phyloP scores from a whole-genome alignment of 495 filamentous ascomycete genomes.

The Cercophora scortea region DNA sequence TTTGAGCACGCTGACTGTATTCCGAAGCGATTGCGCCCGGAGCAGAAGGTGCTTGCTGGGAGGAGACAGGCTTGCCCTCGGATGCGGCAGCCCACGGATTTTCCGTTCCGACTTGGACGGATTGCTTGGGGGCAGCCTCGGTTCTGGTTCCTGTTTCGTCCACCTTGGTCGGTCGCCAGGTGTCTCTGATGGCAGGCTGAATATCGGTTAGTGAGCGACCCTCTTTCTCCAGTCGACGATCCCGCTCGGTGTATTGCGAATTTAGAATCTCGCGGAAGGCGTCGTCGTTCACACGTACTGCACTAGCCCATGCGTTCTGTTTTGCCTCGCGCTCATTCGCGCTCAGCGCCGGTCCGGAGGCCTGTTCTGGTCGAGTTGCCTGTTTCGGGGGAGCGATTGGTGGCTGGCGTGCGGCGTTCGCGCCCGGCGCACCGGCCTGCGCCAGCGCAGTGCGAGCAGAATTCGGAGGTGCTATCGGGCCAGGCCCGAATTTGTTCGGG shows the following conservation, averaged over 20 bases:
- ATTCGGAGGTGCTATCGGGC: constrained; percentile 33
- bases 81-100: constrained; percentile 15
- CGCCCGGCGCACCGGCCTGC: background rate
- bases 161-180: constrained; percentile 51
- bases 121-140: constrained; percentile 16
- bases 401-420: constrained; percentile 15
- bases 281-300: constrained; percentile 18
- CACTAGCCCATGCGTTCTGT: constrained; percentile 9
- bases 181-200: constrained; percentile 51
- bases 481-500: constrained; percentile 30
- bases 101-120: constrained; percentile 16
- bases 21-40: constrained; percentile 8
- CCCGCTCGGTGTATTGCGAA: constrained; percentile 17
- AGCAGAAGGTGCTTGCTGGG: constrained; percentile 5
- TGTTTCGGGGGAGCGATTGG: constrained; percentile 35
- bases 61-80: constrained; percentile 8
- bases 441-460: constrained; percentile 4
- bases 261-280: constrained; percentile 17
- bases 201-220: constrained; percentile 21
- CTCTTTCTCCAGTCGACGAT: constrained; percentile 20
- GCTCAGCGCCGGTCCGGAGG: background rate
- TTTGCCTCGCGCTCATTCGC: constrained; percentile 5
- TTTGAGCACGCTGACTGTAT: constrained; percentile 10
- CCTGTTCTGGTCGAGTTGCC: constrained; percentile 6
- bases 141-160: constrained; percentile 32